These are phyloP conservation scores for Penicillium expansum DNA, from an alignment of 2,329 filamentous ascomycete genomes.

Conservation along the genomic window DNA sequence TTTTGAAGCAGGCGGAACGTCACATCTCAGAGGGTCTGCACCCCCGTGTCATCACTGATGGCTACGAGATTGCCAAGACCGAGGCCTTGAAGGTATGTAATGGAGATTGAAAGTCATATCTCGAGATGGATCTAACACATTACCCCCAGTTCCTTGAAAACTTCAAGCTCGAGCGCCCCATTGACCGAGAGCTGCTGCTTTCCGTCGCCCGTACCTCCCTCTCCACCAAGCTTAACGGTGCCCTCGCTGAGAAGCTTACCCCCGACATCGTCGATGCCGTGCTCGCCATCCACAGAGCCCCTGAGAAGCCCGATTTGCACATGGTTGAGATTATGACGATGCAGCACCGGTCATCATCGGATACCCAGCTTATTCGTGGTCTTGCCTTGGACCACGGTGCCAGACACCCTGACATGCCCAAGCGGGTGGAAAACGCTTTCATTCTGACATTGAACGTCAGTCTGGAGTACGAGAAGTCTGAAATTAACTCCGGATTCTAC, in stretches of 20 bases:
- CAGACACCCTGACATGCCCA: slow-evolving; percentile 97
- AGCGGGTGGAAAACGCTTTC: slow-evolving; percentile 89
- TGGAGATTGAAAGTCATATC: neutral
- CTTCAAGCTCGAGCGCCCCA: slow-evolving; percentile 85
- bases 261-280: slow-evolving; percentile 96
- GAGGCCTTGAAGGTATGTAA: slow-evolving; percentile 76
- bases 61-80: slow-evolving; percentile 93
- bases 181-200: slow-evolving; percentile 90
- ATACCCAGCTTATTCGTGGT: slow-evolving; percentile 92
- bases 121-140: slow-evolving; percentile 14
- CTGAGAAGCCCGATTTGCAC: slow-evolving; percentile 91
- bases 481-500: slow-evolving; percentile 99
- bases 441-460: slow-evolving; percentile 96
- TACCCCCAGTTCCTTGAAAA: slow-evolving; percentile 74
- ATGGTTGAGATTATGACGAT: slow-evolving; percentile 99
- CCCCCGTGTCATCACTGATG: slow-evolving; percentile 93
- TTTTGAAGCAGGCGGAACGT: slow-evolving; percentile 94
- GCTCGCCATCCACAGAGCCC: slow-evolving; percentile 84
- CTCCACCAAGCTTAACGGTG: slow-evolving; percentile 88
- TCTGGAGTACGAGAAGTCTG: slow-evolving; percentile 97
- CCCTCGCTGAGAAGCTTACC: slow-evolving; percentile 84
- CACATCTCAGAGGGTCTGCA: slow-evolving; percentile 97
- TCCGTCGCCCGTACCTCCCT: slow-evolving; percentile 92
- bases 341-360: slow-evolving; percentile 94
- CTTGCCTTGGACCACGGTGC: slow-evolving; percentile 93